These are phyloP conservation scores for Pholiota microspora DNA, from an alignment of 768 basidiomycete genomes.

Conservation along the genomic window DNA sequence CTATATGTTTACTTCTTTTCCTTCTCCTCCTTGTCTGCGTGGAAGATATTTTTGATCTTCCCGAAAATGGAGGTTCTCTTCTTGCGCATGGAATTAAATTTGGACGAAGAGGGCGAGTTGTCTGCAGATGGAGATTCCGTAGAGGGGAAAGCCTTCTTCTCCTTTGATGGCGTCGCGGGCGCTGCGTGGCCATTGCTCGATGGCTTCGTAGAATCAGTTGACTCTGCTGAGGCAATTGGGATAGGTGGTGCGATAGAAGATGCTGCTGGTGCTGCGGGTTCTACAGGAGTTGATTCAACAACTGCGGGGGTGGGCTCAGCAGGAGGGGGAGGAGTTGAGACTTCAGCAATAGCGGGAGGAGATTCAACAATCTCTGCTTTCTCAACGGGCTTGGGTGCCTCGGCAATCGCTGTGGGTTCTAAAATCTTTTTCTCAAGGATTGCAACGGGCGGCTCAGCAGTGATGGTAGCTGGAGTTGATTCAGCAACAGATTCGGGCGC, in stretches of 20 bases:
- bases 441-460: not conserved
- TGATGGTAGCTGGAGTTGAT: not conserved
- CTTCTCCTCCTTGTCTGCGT: constrained; percentile 40
- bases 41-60: constrained; percentile 51
- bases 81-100: constrained; percentile 31
- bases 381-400: not conserved
- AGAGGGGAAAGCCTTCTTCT: constrained; percentile 15
- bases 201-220: not conserved
- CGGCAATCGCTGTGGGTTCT: not conserved
- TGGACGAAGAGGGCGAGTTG: constrained; percentile 29
- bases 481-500: not conserved
- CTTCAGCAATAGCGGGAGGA: constrained; percentile 1
- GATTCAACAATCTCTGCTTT: constrained; percentile 5
- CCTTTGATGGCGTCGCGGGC: constrained; percentile 10
- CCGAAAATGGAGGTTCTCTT: constrained; percentile 58
- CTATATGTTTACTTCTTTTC: constrained; percentile 20
- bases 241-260: constrained; percentile 18
- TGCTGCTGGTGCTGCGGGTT: not conserved
- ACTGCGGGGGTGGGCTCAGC: constrained; percentile 1
- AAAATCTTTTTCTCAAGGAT: not conserved
- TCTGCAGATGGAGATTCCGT: constrained; percentile 15
- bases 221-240: constrained; percentile 11
- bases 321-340: not conserved
- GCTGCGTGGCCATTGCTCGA: constrained; percentile 1
- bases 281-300: not conserved